Conservation (phyloP, 2,329 filamentous ascomycete genomes). For the Pezicula rhizophila region DNA sequence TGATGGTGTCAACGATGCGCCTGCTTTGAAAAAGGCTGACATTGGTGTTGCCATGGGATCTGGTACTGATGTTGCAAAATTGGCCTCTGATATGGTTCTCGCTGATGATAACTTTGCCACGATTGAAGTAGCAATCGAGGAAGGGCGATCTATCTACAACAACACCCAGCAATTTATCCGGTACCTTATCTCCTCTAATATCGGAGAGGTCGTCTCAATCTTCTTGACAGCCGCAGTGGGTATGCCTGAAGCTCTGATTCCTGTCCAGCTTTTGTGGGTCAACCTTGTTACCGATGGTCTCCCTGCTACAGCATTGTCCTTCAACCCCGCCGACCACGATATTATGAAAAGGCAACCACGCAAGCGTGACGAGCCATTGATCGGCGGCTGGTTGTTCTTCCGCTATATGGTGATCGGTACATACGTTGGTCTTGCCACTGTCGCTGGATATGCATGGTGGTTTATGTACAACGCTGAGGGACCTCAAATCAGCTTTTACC, state of each 20-base stretch:
- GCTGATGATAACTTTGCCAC: constrained; percentile 99
- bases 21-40: constrained; percentile 95
- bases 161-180: constrained; percentile 99
- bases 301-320: constrained; percentile 90
- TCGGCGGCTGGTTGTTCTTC: constrained; percentile 95
- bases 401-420: constrained; percentile 93
- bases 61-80: constrained; percentile 92
- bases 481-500: constrained; percentile 84
- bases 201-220: constrained; percentile 97
- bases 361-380: constrained; percentile 87
- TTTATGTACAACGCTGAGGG: constrained; percentile 93
- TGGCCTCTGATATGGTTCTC: constrained; percentile 97
- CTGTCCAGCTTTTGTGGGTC: constrained; percentile 96
- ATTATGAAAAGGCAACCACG: constrained; percentile 91
- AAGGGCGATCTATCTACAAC: constrained; percentile 97
- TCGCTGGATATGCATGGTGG: constrained; percentile 99
- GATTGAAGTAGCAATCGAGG: constrained; percentile 91
- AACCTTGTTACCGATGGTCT: constrained; percentile 97
- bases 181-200: constrained; percentile 98
- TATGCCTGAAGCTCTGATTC: constrained; percentile 95
- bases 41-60: constrained; percentile 99
- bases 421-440: constrained; percentile 91
- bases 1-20: constrained; percentile 96
- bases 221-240: constrained; percentile 94
- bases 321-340: constrained; percentile 98